These are phyloP conservation scores for Ilex asprella DNA, from an alignment of 257 asterid species.

Conservation along the genomic window DNA sequence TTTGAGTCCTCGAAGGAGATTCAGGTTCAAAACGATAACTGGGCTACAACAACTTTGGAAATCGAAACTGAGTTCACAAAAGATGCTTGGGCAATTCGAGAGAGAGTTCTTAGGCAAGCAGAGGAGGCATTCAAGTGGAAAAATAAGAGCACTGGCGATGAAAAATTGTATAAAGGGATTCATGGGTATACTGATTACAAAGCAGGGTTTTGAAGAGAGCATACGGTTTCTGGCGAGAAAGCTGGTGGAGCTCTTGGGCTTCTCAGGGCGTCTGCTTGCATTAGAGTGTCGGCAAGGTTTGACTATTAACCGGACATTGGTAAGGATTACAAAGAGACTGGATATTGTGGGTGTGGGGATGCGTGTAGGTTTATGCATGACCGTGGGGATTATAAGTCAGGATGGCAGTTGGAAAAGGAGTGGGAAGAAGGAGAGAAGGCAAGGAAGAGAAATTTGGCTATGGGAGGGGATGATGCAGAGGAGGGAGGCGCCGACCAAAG, in stretches of 20 bases:
- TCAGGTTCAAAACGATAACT: slow-evolving; percentile 76
- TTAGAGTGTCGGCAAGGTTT: slow-evolving; percentile 87
- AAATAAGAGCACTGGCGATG: slow-evolving; percentile 38
- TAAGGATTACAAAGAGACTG: slow-evolving; percentile 91
- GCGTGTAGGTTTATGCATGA: slow-evolving; percentile 95
- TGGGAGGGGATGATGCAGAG: slow-evolving; percentile 49
- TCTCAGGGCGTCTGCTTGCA: slow-evolving; percentile 85
- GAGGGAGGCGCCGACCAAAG: slow-evolving; percentile 38
- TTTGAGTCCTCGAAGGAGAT: slow-evolving; percentile 70
- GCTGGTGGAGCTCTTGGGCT: slow-evolving; percentile 97
- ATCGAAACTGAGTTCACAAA: slow-evolving; percentile 83
- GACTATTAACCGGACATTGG: slow-evolving; percentile 97
- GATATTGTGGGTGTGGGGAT: slow-evolving; percentile 97
- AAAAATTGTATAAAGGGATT: slow-evolving; percentile 67
- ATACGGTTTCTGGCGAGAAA: slow-evolving; percentile 77
- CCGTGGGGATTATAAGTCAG: slow-evolving; percentile 89
- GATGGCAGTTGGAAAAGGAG: slow-evolving; percentile 93
- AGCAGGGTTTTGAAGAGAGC: slow-evolving; percentile 93
- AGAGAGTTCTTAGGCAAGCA: slow-evolving; percentile 69
- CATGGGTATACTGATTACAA: slow-evolving; percentile 86
- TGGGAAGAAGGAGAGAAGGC: slow-evolving; percentile 87
- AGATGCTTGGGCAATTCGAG: slow-evolving; percentile 84
- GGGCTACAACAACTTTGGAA: slow-evolving; percentile 79
- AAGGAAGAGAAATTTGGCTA: slow-evolving; percentile 55
- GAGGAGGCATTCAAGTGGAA: slow-evolving; percentile 68